phyloP scores from a whole-genome alignment of 768 basidiomycete genomes.

The Tulasnella sp. region DNA sequence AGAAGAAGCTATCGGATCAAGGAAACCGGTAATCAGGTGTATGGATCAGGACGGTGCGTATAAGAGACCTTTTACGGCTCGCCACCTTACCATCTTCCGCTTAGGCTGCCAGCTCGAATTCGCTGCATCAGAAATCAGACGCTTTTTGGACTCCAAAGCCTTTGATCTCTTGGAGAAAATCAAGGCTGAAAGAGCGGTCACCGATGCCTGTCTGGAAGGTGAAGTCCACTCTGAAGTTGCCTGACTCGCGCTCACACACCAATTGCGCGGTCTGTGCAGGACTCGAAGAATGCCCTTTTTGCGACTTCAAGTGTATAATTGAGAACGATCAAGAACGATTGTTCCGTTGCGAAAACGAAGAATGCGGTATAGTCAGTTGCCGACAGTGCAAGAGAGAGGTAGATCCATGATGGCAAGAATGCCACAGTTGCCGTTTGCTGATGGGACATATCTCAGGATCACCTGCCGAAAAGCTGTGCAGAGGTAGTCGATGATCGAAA shows the following conservation, averaged over 20 bases:
- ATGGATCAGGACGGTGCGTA: conserved; percentile 68
- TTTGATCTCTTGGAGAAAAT: conserved; percentile 57
- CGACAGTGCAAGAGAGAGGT: conserved; percentile 71
- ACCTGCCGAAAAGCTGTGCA: conserved; percentile 78
- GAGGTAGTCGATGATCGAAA: conserved; percentile 73
- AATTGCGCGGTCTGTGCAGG: background rate
- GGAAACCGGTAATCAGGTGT: conserved; percentile 52
- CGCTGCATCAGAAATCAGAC: conserved; percentile 60
- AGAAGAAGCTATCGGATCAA: conserved; percentile 53
- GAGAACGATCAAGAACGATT: conserved; percentile 64
- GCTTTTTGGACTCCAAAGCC: conserved; percentile 64
- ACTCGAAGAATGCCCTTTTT: conserved; percentile 63
- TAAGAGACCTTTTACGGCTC: background rate
- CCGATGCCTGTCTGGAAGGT: conserved; percentile 18
- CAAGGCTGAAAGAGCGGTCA: conserved; percentile 22
- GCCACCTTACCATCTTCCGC: background rate
- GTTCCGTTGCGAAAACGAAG: conserved; percentile 50
- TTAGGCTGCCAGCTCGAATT: conserved; percentile 44
- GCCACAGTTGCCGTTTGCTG: background rate
- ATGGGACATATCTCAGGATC: conserved; percentile 50
- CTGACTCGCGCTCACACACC: background rate
- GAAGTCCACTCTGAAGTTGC: conserved; percentile 34
- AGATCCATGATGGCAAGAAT: conserved; percentile 35
- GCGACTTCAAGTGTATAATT: conserved; percentile 80
- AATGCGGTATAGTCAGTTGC: conserved; percentile 75